Evolutionary conservation across 768 basidiomycete species (phyloP), one percentile per base, ranked within the genome.

Genomic region (Pleurotus sapidus): DNA sequence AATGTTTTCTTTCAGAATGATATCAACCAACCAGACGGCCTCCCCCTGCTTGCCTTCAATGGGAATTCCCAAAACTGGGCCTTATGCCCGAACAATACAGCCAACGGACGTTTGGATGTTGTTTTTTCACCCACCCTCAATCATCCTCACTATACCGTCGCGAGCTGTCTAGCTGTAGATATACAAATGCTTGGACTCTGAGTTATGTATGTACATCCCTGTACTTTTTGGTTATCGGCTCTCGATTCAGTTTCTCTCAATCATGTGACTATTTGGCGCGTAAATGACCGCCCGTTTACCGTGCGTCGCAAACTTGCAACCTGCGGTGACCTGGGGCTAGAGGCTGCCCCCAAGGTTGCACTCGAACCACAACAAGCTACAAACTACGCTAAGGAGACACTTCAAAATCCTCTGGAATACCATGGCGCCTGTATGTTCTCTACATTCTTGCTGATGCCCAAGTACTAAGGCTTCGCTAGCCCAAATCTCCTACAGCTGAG

Each of bases 61-160:
- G 73, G 70, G 5, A 71, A 73, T 56, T 49, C 73, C 6, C 70
- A 79, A 57, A 69, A 74, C 15, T 77, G 76, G 61, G 72, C 76
- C 17, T 65, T 79, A 23, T 79, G 77, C 65, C 68, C 69, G 0
- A 79, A 79, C 57, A 68, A 66, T 20, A 74, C 72, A 9, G 75
- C 73, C 4, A 74, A 76, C 59, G 73, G 70, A 12, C 63, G 77
- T 40, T 55, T 71, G 59, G 77, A 79, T 60, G 68, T 78, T 4
- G 76, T 79, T 5, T 77, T 72, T 57, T 71, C 71, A 7, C 76
- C 77, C 1, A 74, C 74, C 48, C 73, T 75, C 7, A 74, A 74
- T 17, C 75, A 79, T 60, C 70, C 73, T 1, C 70, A 78, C 60
- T 78, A 79, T 57, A 64, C 62, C 17, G 68, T 75, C 40, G 65